A percentile compares a stretch with the other conserved stretches of the same genome.
Conservation (phyloP, 306 rosid species). For the Parietaria judaica region DNA sequence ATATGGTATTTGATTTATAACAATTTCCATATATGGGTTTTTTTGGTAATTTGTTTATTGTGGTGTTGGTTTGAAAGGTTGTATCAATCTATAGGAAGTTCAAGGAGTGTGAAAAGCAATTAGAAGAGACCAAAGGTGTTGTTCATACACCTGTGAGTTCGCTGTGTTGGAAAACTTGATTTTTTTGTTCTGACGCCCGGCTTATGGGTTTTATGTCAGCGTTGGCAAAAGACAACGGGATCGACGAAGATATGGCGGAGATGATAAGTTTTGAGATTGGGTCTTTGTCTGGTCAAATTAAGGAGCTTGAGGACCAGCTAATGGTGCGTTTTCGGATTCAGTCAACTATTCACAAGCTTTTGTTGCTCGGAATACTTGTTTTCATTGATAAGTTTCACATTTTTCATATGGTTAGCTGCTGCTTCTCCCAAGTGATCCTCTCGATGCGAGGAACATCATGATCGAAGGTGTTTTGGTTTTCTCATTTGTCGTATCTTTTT, state of each 20-base stretch:
- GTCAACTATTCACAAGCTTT: not conserved
- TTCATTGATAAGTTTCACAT: not conserved
- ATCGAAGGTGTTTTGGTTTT: conserved; percentile 67
- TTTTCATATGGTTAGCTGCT: conserved; percentile 36
- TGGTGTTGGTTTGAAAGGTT: conserved; percentile 41
- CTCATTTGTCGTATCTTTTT: not conserved
- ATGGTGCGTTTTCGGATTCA: conserved; percentile 32
- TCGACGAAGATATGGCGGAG: conserved; percentile 83
- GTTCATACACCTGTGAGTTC: no score
- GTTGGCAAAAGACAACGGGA: conserved; percentile 66
- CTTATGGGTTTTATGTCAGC: conserved; percentile 31
- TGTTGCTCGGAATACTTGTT: not conserved
- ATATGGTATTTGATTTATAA: not conserved
- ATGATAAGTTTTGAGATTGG: conserved; percentile 69
- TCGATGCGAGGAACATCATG: conserved; percentile 92
- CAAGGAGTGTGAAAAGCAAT: conserved; percentile 75
- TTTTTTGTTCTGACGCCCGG: not conserved
- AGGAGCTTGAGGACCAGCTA: conserved; percentile 62
- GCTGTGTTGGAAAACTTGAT: not conserved
- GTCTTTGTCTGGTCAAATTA: conserved; percentile 53
- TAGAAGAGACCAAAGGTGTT: conserved; percentile 83
- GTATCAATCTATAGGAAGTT: conserved; percentile 56
- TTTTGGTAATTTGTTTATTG: no score
- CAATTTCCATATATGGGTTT: not conserved
- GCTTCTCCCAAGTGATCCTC: conserved; percentile 89